Base-by-base conservation (phyloP, 2,329 filamentous ascomycete species). In the Chaetomium sp. region DNA sequence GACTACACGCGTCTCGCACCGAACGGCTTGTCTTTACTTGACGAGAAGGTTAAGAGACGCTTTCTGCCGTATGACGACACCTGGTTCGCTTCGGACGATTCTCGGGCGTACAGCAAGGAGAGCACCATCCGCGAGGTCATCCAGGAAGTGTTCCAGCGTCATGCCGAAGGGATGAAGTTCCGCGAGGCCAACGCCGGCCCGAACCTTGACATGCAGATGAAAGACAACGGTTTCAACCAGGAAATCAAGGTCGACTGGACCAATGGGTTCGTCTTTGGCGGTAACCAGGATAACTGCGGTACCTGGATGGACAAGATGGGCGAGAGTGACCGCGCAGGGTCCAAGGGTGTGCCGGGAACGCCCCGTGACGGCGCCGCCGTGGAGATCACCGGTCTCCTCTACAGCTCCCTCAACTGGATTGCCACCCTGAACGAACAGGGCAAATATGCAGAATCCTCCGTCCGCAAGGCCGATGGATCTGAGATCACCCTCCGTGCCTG, bases 291-390 rank as follows among this genome's bases (percentile, higher is more conserved):
- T 72, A 99, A 99, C 71, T 99, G 95, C 65, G 94, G 94, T 52
- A 99, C 94, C 1, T 99, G 94, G 94, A 96, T 96, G 91, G 94
- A 99, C 78, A 99, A 99, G 80, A 99, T 99, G 94, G 94, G 94
- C n/a, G 94, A 99, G 71, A 96, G 91, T 60, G 84, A 88, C 61
- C 88, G 86, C 59, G 94, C 95, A 12, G 87, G 88, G 56, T 96
- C 86, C 67, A 97, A 96, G 74, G 95, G 94, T 49, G 78, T 96
- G 19, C 95, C 94, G 0, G 94, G 91, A 7, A 99, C 94, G n/a
- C 94, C 94, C 47, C 87, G 95, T 65, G 95, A 99, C 69, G 94
- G 94, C 35, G 91, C 94, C 43, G 91, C 94, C 19, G 82, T 99
- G 54, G 94, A 99, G 70, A 97, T 99, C 68, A 96, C 87, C 0